A percentile compares a stretch with the other conserved stretches of the same genome.
Evolutionary conservation across 768 basidiomycete genomes (phyloP).

Genomic region (Tylopilus sp.): DNA sequence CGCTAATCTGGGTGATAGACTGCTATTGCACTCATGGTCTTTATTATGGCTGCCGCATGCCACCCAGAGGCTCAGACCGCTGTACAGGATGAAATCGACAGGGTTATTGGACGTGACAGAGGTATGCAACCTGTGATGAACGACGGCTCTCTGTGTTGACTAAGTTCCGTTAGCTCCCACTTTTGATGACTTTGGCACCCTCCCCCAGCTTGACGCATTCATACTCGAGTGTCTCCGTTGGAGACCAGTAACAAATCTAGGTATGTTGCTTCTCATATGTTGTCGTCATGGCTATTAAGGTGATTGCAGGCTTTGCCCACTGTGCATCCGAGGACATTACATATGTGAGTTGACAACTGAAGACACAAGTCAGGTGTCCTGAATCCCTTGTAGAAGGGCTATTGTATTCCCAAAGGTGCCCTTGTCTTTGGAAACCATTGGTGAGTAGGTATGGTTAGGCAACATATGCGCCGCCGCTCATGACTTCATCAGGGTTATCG

Average conservation of each 20-base stretch:
- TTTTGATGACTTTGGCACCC: conserved; percentile 35
- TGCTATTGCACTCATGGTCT: conserved; percentile 53
- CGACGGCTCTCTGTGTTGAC: background rate
- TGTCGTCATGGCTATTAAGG: background rate
- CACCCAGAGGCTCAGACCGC: conserved; percentile 48
- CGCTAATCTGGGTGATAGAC: conserved; percentile 30
- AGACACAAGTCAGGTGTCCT: background rate
- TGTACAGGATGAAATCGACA: conserved; percentile 55
- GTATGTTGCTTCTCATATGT: conserved; percentile 7
- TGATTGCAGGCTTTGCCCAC: conserved; percentile 52
- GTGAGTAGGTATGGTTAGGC: conserved; percentile 9
- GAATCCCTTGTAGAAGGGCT: conserved; percentile 26
- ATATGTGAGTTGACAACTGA: conserved; percentile 41
- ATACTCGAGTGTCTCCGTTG: conserved; percentile 40
- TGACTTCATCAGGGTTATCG: conserved; percentile 41
- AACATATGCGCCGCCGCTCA: background rate
- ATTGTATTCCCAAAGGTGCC: conserved; percentile 36
- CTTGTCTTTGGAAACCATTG: conserved; percentile 37
- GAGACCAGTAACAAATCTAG: conserved; percentile 37
- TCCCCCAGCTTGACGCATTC: conserved; percentile 40
- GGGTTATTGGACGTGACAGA: conserved; percentile 44
- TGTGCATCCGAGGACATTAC: conserved; percentile 60
- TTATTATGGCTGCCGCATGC: conserved; percentile 55
- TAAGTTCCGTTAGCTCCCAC: conserved; percentile 31
- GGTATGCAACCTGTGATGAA: conserved; percentile 15